phyloP scores from a whole-genome alignment of 129 eudicot species.

The Deinandra increscens region DNA sequence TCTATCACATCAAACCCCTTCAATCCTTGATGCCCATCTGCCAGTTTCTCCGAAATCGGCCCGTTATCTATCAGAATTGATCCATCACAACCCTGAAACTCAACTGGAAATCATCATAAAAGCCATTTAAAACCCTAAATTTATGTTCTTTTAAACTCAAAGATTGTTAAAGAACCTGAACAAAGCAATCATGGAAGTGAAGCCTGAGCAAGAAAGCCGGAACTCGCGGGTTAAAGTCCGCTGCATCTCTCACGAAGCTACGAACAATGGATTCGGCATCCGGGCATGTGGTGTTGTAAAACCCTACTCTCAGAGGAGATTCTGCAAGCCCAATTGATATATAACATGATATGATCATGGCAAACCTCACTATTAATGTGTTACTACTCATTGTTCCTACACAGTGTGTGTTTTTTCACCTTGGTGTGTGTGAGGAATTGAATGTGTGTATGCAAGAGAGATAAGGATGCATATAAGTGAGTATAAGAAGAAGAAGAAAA shows the following conservation, averaged over 20 bases:
- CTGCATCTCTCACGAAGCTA: constrained; percentile 40
- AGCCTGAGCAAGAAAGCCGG: constrained; percentile 64
- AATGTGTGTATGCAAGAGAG: constrained; percentile 1
- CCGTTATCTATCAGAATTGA: constrained; percentile 72
- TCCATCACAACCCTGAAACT: constrained; percentile 82
- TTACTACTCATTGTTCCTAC: constrained; percentile 25
- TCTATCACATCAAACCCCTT: constrained; percentile 66
- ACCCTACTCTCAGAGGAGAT: constrained; percentile 56
- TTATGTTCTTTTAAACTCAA: not conserved
- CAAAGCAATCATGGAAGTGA: constrained; percentile 87
- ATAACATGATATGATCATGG: constrained; percentile 25
- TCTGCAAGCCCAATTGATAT: constrained; percentile 32
- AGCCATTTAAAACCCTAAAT: not conserved
- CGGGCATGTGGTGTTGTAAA: constrained; percentile 56
- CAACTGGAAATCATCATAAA: not conserved
- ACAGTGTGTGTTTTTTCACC: constrained; percentile 17
- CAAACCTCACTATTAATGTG: constrained; percentile 4
- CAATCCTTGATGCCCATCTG: constrained; percentile 70
- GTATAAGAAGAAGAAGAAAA: not conserved
- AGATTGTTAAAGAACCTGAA: constrained; percentile 39
- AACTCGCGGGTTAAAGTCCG: constrained; percentile 28
- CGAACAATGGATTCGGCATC: constrained; percentile 63
- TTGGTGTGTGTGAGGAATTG: not conserved
- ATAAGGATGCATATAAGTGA: not conserved
- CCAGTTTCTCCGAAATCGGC: constrained; percentile 42